phyloP scores from a whole-genome alignment of 192 early-diverging fungal species.

The Backusella morwellensis region DNA sequence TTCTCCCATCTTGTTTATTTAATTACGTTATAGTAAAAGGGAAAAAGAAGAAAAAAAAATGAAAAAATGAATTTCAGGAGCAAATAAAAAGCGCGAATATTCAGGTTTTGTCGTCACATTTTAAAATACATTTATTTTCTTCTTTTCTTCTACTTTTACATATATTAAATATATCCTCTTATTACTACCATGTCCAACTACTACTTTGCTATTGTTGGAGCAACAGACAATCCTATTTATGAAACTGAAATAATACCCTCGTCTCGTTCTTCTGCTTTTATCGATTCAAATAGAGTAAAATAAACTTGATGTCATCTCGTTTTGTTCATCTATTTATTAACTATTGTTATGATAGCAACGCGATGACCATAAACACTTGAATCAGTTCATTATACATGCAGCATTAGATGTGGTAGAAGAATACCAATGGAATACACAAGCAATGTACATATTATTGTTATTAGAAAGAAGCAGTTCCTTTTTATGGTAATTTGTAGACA shows the following conservation, averaged over 20 bases:
- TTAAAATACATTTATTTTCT: background rate
- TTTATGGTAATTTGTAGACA: background rate
- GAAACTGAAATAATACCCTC: constrained; percentile 84
- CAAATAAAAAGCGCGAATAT: background rate
- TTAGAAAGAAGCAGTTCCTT: background rate
- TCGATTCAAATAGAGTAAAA: constrained; percentile 33
- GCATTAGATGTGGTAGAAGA: constrained; percentile 98
- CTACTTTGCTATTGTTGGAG: constrained; percentile 94
- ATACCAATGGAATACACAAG: constrained; percentile 81
- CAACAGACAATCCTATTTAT: constrained; percentile 93
- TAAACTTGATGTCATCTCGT: background rate
- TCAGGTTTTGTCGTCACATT: background rate
- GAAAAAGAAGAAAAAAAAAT: background rate
- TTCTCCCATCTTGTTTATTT: constrained; percentile 66
- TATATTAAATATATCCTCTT: background rate
- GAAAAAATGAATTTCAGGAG: background rate
- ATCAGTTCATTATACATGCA: constrained; percentile 96
- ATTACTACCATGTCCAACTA: constrained; percentile 31
- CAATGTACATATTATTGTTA: constrained; percentile 54
- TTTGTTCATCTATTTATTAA: background rate
- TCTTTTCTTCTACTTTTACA: background rate
- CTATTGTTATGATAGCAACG: constrained; percentile 37
- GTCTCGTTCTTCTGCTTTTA: constrained; percentile 35
- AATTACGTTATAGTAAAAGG: background rate
- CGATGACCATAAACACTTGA: constrained; percentile 85